These are phyloP conservation scores for Penicillium nucicola DNA, from an alignment of 495 filamentous ascomycete genomes.

Conservation along the genomic window DNA sequence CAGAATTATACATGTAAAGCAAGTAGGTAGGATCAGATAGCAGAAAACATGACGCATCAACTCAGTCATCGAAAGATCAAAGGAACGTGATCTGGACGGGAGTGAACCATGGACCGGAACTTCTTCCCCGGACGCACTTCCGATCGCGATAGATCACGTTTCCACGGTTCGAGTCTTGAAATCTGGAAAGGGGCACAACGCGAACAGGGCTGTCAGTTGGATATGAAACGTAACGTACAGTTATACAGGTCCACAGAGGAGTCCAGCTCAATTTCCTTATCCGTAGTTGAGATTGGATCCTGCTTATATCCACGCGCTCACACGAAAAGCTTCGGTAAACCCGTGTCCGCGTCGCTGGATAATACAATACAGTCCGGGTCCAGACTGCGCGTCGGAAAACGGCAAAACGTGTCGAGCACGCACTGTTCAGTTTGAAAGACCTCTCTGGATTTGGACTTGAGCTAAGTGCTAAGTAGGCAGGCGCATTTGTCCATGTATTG, in stretches of 20 bases:
- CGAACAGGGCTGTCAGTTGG: neutral
- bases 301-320: conserved; percentile 2
- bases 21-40: neutral
- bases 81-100: conserved; percentile 14
- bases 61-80: too few relatives aligned
- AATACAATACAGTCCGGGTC: conserved; percentile 4
- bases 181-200: too few relatives aligned
- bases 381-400: conserved; percentile 8
- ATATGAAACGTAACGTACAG: too few relatives aligned
- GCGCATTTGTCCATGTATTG: conserved; percentile 1
- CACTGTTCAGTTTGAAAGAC: neutral
- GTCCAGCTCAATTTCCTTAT: neutral
- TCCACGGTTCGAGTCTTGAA: neutral
- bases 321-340: conserved; percentile 1
- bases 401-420: conserved; percentile 1
- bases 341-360: conserved; percentile 5
- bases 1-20: neutral
- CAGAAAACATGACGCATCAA: neutral
- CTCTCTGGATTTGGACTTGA: neutral
- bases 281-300: too few relatives aligned
- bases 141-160: conserved; percentile 7
- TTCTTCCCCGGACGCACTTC: conserved; percentile 19
- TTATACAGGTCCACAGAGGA: too few relatives aligned
- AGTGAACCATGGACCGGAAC: conserved; percentile 26
- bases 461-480: conserved; percentile 8